phyloP scores from a whole-genome alignment of 78 protist genomes.

The Pirum gemmata region DNA sequence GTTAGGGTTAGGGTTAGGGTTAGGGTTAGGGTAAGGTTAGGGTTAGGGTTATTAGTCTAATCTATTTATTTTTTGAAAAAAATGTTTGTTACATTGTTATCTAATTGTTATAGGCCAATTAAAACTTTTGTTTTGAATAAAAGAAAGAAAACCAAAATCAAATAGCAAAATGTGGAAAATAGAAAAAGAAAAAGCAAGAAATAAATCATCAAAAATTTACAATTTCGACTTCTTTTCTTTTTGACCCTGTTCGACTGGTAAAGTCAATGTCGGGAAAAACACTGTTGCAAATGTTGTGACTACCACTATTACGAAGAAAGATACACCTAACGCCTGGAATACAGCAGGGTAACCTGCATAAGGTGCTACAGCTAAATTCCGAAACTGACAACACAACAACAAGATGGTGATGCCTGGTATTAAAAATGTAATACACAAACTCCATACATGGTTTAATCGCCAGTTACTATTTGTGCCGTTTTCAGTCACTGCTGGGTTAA shows the following conservation, averaged over 20 bases:
- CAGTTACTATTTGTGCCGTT: background rate
- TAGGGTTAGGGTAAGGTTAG: background rate
- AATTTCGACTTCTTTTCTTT: too few species aligned
- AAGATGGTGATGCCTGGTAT: background rate
- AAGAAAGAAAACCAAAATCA: too few species aligned
- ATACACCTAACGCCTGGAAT: background rate
- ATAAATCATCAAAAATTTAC: background rate
- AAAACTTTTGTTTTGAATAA: too few species aligned
- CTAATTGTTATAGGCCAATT: too few species aligned
- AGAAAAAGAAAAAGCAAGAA: too few species aligned
- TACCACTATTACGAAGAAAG: background rate
- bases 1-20: background rate
- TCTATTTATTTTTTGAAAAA: too few species aligned
- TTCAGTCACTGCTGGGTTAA: background rate
- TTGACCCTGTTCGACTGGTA: too few species aligned
- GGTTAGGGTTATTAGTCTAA: too few species aligned
- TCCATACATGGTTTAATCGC: background rate
- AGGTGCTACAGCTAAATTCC: background rate
- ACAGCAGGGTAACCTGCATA: background rate
- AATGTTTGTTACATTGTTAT: too few species aligned
- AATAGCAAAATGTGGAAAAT: too few species aligned
- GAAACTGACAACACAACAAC: background rate
- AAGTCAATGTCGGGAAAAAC: background rate
- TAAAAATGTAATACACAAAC: background rate
- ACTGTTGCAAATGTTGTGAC: background rate